Base-by-base conservation (phyloP, 2,329 filamentous ascomycete genomes). In the Arthrobotrys entomopaga region DNA sequence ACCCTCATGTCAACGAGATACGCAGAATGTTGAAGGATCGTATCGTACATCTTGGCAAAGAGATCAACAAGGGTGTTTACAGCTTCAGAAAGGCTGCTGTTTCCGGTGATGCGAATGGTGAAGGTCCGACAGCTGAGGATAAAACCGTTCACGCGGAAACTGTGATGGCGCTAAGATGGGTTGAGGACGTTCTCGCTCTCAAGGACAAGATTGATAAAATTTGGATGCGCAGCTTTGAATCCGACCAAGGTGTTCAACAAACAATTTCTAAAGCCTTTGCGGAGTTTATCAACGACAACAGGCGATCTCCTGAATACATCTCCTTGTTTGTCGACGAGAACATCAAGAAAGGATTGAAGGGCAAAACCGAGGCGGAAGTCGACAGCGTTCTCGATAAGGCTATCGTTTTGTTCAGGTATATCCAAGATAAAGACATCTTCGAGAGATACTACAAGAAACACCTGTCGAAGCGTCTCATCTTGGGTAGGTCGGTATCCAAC, bases 391-490 rank as follows among this genome's bases (percentile, higher is more conserved):
- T 98, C 46, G 93, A 97, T 71, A 96, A 95, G 80, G 93, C 93
- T 11, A 96, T 97, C 74, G 88, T 90, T 0, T 84, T 99, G 5
- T 86, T 99, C 60, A 89, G 93, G 52, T 97, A 96, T 78, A 87
- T 99, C 42, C 88, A 89, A 65, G 94, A 98, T 79, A 95, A 94
- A 82, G 95, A 99, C 80, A 85, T 96, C 77, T 97, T 99, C 79
- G 94, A 99, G 83, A 88, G 91, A 3, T 99, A 99, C 82, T 98
- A 99, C 84, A 97, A 98, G 84, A 96, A 96, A 81, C 95, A 99
- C 82, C 86, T 99, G 22, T 94, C 92, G 50, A 90, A 92, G 72
- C 89, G 95, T 59, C 84, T 99, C 48, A 84, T 99, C 16, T 91
- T 95, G 82, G 91, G 90, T 80, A 96, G 95, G 79, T 94, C 92